A percentile compares a stretch with the other conserved stretches of the same genome.
Evolutionary conservation across 2,329 filamentous ascomycete species (phyloP).

Genomic region (Teratosphaeria gauchensis): DNA sequence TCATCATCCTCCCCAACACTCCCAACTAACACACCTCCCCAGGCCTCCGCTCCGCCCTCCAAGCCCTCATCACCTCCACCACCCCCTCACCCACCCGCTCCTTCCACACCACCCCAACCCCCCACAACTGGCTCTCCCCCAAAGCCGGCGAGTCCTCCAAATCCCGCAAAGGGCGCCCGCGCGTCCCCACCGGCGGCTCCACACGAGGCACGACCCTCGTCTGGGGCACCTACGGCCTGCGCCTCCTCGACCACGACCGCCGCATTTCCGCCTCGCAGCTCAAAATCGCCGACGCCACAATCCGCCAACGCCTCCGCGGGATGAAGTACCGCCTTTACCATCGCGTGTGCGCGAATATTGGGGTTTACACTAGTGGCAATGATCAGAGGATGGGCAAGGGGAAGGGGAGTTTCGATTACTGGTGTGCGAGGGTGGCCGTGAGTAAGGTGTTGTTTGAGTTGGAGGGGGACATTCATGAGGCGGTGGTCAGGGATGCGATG

Average conservation of each 20-base stretch:
- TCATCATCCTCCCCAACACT: constrained; percentile 3
- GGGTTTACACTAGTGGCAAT: constrained; percentile 91
- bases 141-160: constrained; percentile 73
- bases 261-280: constrained; percentile 79
- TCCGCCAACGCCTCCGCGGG: constrained; percentile 77
- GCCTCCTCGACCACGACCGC: constrained; percentile 88
- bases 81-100: constrained; percentile 10
- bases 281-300: constrained; percentile 86
- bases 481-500: constrained; percentile 88
- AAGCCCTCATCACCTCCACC: constrained; percentile 11
- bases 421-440: constrained; percentile 81
- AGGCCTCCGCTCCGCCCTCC: constrained; percentile 30
- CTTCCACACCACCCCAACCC: constrained; percentile 18
- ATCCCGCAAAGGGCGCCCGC: constrained; percentile 76
- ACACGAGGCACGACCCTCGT: constrained; percentile 88
- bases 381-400: constrained; percentile 99
- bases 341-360: constrained; percentile 82
- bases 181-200: constrained; percentile 83
- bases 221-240: constrained; percentile 91
- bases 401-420: constrained; percentile 95
- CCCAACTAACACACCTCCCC: constrained; percentile 2
- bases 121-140: constrained; percentile 70
- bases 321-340: constrained; percentile 90
- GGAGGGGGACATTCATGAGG: constrained; percentile 85
- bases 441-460: constrained; percentile 90